A percentile compares a stretch with the other conserved stretches of the same genome.
phyloP scores from a whole-genome alignment of 2,329 filamentous ascomycete species.

The Aspergillus latus region DNA sequence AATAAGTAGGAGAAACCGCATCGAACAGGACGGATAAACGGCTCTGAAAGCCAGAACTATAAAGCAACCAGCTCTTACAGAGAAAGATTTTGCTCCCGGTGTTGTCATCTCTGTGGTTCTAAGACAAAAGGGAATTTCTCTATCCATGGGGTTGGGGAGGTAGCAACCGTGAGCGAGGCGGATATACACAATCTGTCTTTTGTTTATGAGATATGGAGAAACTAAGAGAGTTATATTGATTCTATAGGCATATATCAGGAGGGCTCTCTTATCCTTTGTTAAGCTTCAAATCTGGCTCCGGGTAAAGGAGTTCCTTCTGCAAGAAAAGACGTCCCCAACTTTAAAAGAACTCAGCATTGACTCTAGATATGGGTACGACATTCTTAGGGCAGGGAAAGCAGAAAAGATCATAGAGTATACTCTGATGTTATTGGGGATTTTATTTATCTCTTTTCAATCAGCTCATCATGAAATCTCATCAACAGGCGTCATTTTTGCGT shows the following conservation, averaged over 20 bases:
- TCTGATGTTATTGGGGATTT: conserved; percentile 1
- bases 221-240: too few species aligned
- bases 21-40: not conserved
- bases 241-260: too few species aligned
- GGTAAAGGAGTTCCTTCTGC: too few species aligned
- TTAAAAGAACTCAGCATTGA: too few species aligned
- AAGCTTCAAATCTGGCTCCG: too few species aligned
- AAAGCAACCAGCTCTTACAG: not conserved
- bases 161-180: too few species aligned
- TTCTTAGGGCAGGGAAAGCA: not conserved
- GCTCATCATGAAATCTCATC: conserved; percentile 24
- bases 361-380: conserved; percentile 43
- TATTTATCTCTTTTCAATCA: conserved; percentile 20
- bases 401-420: not conserved
- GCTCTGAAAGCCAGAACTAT: not conserved
- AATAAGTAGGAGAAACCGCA: not conserved
- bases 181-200: too few species aligned
- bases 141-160: not conserved
- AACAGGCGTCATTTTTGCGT: conserved; percentile 13
- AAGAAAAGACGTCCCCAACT: too few species aligned
- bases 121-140: not conserved
- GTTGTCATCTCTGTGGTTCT: not conserved
- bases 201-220: too few species aligned
- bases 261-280: too few species aligned
- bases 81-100: not conserved